A percentile compares a stretch with the other conserved stretches of the same genome.
phyloP scores from a whole-genome alignment of 2,329 filamentous ascomycete genomes.

The Talaromyces pinophilus region DNA sequence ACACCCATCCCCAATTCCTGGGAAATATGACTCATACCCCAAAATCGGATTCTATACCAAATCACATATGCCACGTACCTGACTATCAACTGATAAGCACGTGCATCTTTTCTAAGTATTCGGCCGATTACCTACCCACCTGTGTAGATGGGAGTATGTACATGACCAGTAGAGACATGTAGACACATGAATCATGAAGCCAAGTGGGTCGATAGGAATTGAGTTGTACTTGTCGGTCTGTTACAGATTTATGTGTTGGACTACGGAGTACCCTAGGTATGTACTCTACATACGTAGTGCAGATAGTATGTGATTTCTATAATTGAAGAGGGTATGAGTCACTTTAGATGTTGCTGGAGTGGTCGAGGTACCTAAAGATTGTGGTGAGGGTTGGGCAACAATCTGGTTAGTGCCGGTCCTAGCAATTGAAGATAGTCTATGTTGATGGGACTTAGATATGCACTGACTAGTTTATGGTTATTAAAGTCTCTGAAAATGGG shows the following conservation, averaged over 20 bases:
- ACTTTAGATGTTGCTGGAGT: neutral
- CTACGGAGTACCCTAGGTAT: neutral
- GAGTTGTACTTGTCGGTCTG: constrained; percentile 7
- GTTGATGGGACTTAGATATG: neutral
- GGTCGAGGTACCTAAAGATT: neutral
- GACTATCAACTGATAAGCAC: constrained; percentile 5
- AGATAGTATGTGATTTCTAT: neutral
- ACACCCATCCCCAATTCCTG: neutral
- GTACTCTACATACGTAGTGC: neutral
- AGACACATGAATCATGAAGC: neutral
- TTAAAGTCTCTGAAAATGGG: too few species aligned
- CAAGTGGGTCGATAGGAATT: constrained; percentile 3
- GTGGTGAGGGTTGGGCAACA: constrained; percentile 8
- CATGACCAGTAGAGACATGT: neutral
- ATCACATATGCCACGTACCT: constrained; percentile 10
- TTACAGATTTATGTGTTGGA: constrained; percentile 8
- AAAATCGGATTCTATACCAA: neutral
- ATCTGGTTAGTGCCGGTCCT: neutral
- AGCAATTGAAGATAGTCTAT: neutral
- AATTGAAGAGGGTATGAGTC: neutral
- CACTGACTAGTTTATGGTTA: neutral
- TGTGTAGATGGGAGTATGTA: neutral
- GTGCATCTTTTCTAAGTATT: neutral
- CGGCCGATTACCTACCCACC: neutral
- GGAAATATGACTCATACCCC: neutral